Evolutionary conservation across 2,329 filamentous ascomycete species (phyloP).

Genomic region (Pestalotiopsis fici): DNA sequence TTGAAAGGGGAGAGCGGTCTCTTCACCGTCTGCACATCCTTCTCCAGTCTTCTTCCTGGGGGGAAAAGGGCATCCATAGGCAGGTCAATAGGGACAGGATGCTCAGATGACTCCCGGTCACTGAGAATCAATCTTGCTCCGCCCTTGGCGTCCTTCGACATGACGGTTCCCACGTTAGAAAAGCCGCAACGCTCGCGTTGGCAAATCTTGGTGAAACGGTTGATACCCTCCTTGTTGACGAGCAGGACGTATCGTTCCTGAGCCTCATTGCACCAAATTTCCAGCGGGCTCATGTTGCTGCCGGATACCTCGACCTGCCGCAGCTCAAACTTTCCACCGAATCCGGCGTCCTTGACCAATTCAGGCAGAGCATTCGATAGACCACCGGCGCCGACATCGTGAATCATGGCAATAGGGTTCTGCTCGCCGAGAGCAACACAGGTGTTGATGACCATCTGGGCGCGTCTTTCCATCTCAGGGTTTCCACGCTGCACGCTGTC

Average conservation of each 20-base stretch:
- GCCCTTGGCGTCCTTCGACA: slow-evolving; percentile 60
- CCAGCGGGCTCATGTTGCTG: slow-evolving; percentile 87
- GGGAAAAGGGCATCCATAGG: slow-evolving; percentile 17
- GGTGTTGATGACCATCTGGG: slow-evolving; percentile 97
- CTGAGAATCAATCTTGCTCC: slow-evolving; percentile 71
- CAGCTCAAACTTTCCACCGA: slow-evolving; percentile 91
- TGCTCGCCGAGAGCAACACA: slow-evolving; percentile 81
- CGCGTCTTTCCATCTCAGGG: slow-evolving; percentile 91
- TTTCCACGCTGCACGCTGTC: slow-evolving; percentile 97
- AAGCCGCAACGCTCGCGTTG: slow-evolving; percentile 85
- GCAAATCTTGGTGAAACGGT: slow-evolving; percentile 70
- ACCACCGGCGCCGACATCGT: slow-evolving; percentile 95
- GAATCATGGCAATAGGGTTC: slow-evolving; percentile 94
- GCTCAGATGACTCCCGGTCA: slow-evolving; percentile 19
- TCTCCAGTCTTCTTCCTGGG: slow-evolving; percentile 9
- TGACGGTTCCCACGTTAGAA: slow-evolving; percentile 83
- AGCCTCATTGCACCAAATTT: slow-evolving; percentile 98
- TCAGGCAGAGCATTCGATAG: slow-evolving; percentile 75
- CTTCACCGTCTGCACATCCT: slow-evolving; percentile 17
- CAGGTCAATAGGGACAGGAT: slow-evolving; percentile 15
- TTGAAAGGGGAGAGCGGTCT: slow-evolving; percentile 58
- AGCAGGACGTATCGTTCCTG: slow-evolving; percentile 96
- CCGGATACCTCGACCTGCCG: slow-evolving; percentile 91
- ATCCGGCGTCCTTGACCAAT: slow-evolving; percentile 75
- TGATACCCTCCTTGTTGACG: slow-evolving; percentile 78